Evolutionary conservation across 306 rosid species (phyloP).

Genomic region (Glycyrrhiza uralensis): DNA sequence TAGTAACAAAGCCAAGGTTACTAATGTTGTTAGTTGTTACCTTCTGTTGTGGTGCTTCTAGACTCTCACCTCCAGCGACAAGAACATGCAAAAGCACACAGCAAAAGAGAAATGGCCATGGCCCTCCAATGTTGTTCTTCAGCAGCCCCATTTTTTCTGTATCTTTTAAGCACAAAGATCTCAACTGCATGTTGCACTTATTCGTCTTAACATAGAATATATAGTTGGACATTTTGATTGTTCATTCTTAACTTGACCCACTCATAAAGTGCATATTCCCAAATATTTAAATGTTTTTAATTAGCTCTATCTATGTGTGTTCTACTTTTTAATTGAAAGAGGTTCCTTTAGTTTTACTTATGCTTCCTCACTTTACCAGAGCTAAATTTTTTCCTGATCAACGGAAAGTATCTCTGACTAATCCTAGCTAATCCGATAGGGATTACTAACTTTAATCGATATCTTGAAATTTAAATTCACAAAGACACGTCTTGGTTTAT

Average conservation of each 20-base stretch:
- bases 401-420: conserved; percentile 40
- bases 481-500: too few relatives aligned
- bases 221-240: neutral
- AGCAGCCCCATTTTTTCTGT: neutral
- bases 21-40: conserved; percentile 22
- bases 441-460: too few relatives aligned
- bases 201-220: neutral
- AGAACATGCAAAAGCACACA: conserved; percentile 38
- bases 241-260: conserved; percentile 54
- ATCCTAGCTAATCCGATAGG: too few relatives aligned
- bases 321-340: neutral
- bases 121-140: conserved; percentile 2
- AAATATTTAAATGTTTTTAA: neutral
- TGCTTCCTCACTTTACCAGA: conserved; percentile 20
- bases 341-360: conserved; percentile 43
- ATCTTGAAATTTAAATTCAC: too few relatives aligned
- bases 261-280: conserved; percentile 41
- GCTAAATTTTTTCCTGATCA: conserved; percentile 15
- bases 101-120: neutral
- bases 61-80: conserved; percentile 38
- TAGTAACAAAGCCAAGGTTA: neutral
- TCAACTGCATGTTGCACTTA: neutral
- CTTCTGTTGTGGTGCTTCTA: conserved; percentile 37
- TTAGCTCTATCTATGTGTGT: neutral
- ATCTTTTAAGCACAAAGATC: conserved; percentile 4